Evolutionary conservation across 768 basidiomycete species (phyloP), one percentile per base, ranked within the genome.

Genomic region (Leccinellum luteum): DNA sequence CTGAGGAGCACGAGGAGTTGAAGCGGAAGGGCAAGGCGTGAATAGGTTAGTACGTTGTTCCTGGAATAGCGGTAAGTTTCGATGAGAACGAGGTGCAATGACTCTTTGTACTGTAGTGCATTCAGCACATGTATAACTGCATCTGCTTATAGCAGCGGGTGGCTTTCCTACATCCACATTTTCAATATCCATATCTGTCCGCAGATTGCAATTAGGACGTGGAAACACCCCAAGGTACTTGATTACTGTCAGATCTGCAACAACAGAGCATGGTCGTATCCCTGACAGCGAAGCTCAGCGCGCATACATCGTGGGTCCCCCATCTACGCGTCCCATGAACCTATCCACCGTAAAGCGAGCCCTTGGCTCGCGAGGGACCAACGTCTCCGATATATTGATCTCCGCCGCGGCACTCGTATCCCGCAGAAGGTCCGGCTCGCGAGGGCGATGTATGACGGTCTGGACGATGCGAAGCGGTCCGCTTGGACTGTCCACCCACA

Each of bases 1-100:
- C 64, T 3, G 82, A 84, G 56, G 85, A 86, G 19, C 76, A 78
- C 53, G 79, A 81, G 61, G 52, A 66, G 35, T 59, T 85, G 57
- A 74, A 58, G 64, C 71, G 75, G 60, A 85, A 83, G 67, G 78
- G 75, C 25, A 74, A 64, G 52, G 69, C 57, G 12, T 73, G 43
- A 71, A 45, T 10, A 4, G 19, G 19, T 43, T 19, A 43, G 41
- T 19, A 19, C 12, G 38, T 9, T 13, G 3, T 43, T 19, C 41
- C 19, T 43, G 41, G 41, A 5, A 43, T 38, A n/a, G n/a, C 9
- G n/a, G 17, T n/a, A n/a, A 38, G 35, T 38, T 38, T n/a, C 9
- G 35, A 38, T 38, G 35, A n/a, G 38, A n/a, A 38, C 4, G 35
- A n/a, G n/a, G 38, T n/a, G n/a, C 10, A 38, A 38, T 4, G 17